These are phyloP conservation scores for Lomentospora prolificans DNA, from an alignment of 2,329 filamentous ascomycete genomes.

Conservation along the genomic window DNA sequence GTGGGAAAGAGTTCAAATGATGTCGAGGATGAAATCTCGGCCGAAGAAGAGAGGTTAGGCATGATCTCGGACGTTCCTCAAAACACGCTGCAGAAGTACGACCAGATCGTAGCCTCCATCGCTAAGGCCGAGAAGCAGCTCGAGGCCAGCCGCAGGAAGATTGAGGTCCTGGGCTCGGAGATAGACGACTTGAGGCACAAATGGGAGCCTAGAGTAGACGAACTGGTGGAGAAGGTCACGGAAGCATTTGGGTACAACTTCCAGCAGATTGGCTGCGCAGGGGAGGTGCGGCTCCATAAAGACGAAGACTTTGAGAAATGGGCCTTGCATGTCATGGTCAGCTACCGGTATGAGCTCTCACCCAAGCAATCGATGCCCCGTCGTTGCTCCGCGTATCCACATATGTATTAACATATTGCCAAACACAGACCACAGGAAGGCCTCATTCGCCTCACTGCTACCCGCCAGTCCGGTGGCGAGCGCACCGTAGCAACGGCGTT, in stretches of 20 bases:
- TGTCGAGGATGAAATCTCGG: slow-evolving; percentile 63
- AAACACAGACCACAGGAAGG: slow-evolving; percentile 10
- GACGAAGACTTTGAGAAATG: slow-evolving; percentile 89
- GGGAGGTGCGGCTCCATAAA: slow-evolving; percentile 81
- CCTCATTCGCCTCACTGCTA: slow-evolving; percentile 55
- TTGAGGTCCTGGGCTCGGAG: slow-evolving; percentile 43
- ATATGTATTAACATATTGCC: not conserved
- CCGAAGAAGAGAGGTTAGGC: slow-evolving; percentile 65
- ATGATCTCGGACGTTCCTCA: slow-evolving; percentile 72
- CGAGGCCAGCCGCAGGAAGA: slow-evolving; percentile 39
- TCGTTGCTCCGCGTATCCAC: not conserved
- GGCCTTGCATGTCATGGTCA: slow-evolving; percentile 89
- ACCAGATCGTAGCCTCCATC: slow-evolving; percentile 63
- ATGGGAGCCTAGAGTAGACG: slow-evolving; percentile 81
- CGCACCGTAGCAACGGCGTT: slow-evolving; percentile 95
- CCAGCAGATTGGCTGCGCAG: slow-evolving; percentile 84
- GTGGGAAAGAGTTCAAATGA: slow-evolving; percentile 47
- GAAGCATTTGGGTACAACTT: slow-evolving; percentile 91
- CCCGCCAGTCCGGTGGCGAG: slow-evolving; percentile 93
- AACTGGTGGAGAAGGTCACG: slow-evolving; percentile 70
- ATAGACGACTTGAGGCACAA: slow-evolving; percentile 57
- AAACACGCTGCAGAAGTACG: slow-evolving; percentile 66
- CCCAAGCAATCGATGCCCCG: not conserved
- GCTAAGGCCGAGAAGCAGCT: slow-evolving; percentile 49
- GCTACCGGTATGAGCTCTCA: slow-evolving; percentile 61